Conservation (phyloP, 257 asterid genomes). For the Fraxinus quadrangulata region DNA sequence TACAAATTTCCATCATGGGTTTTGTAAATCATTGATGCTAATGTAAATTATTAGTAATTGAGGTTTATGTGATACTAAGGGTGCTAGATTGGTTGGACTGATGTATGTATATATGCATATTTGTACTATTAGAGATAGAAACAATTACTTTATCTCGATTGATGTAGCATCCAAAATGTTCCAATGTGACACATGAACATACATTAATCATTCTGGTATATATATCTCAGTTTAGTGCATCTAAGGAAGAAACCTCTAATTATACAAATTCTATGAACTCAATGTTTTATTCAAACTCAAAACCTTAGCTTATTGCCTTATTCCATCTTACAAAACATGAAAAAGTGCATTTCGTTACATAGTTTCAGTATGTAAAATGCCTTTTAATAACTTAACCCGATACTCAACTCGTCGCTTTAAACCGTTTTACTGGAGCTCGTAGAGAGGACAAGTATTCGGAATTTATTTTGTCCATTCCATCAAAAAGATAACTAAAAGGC, state of each 20-base stretch:
- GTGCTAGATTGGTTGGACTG: not conserved
- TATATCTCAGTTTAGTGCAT: not conserved
- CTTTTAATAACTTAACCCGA: not conserved
- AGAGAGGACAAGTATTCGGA: constrained; percentile 58
- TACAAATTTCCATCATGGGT: not conserved
- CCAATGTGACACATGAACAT: too few relatives aligned
- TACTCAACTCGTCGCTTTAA: constrained; percentile 29
- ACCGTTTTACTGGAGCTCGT: constrained; percentile 71
- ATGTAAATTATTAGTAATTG: not conserved
- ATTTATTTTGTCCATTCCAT: constrained; percentile 67
- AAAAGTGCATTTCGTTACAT: not conserved
- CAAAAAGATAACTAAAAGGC: constrained; percentile 78
- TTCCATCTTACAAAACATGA: not conserved
- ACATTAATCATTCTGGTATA: too few relatives aligned
- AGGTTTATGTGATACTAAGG: not conserved
- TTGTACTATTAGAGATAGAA: not conserved
- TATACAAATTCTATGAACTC: not conserved
- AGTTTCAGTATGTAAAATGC: not conserved
- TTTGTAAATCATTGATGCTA: not conserved
- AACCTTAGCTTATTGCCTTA: not conserved
- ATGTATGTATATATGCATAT: not conserved
- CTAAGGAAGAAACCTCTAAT: too few relatives aligned
- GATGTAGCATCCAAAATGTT: too few relatives aligned
- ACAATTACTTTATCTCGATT: not conserved
- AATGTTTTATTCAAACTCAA: not conserved